Percentiles rank a stretch among this genome's conserved stretches.
These are phyloP conservation scores for Apocynum venetum DNA, from an alignment of 257 asterid genomes.

Conservation along the genomic window DNA sequence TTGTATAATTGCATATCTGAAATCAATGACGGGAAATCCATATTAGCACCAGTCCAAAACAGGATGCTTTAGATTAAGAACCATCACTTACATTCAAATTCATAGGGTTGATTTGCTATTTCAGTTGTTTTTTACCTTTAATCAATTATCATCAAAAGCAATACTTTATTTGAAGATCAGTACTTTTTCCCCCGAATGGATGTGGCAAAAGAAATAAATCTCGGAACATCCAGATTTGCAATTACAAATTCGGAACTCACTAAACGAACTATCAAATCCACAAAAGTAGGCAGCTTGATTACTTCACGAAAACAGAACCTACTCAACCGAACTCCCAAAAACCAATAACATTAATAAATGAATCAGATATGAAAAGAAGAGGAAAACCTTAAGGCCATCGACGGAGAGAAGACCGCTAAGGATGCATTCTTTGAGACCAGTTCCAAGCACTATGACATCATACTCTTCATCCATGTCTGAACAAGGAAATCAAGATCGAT, in stretches of 20 bases:
- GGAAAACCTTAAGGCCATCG: constrained; percentile 36
- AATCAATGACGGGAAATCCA: not conserved
- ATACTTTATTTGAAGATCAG: not conserved
- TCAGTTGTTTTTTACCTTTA: not conserved
- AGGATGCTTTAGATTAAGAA: not conserved
- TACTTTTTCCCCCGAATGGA: not conserved
- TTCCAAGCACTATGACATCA: constrained; percentile 40
- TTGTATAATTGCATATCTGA: not conserved
- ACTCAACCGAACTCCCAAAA: not conserved
- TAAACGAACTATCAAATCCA: not conserved
- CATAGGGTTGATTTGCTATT: not conserved
- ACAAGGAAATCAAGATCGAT: not conserved
- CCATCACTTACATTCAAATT: not conserved
- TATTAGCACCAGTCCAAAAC: not conserved
- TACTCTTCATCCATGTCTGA: constrained; percentile 36
- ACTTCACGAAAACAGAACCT: not conserved
- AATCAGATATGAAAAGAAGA: not conserved
- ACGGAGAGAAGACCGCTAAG: constrained; percentile 46
- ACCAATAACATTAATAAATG: not conserved
- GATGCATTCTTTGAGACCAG: constrained; percentile 44
- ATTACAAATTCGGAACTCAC: not conserved
- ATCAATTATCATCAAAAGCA: not conserved
- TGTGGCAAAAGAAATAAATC: not conserved
- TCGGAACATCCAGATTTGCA: not conserved
- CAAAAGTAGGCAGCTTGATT: not conserved